Evolutionary conservation across 495 filamentous ascomycete species (phyloP).

Genomic region (Neurospora tetrasperma): DNA sequence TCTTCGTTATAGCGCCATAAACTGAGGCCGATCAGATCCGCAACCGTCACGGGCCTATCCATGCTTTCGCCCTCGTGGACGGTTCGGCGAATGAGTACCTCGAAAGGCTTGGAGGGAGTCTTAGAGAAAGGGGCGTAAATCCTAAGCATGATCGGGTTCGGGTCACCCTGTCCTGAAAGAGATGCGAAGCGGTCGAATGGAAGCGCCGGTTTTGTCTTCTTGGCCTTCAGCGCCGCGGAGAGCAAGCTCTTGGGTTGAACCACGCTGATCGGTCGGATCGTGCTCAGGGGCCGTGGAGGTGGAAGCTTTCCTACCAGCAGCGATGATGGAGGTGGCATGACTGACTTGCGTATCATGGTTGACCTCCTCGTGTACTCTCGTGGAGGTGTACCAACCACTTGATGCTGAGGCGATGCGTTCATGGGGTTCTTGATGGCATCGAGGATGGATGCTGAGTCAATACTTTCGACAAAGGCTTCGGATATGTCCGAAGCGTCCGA

Average conservation of each 20-base stretch:
- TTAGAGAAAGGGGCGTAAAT: constrained; percentile 81
- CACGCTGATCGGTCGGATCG: constrained; percentile 69
- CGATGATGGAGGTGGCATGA: constrained; percentile 42
- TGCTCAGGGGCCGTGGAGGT: constrained; percentile 85
- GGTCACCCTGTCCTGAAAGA: constrained; percentile 77
- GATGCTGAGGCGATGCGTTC: constrained; percentile 37
- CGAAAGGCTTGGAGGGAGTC: constrained; percentile 56
- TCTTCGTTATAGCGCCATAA: constrained; percentile 84
- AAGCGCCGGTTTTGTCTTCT: constrained; percentile 66
- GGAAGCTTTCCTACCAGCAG: constrained; percentile 63
- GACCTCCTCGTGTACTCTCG: constrained; percentile 40
- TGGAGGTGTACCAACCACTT: constrained; percentile 45
- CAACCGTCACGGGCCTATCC: constrained; percentile 62
- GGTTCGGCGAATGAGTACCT: constrained; percentile 68
- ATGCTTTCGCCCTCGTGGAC: constrained; percentile 55
- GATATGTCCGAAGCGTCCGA: constrained; percentile 42
- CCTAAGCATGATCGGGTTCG: constrained; percentile 70
- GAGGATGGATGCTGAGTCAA: constrained; percentile 44
- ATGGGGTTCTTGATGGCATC: constrained; percentile 38
- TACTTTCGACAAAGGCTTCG: constrained; percentile 42
- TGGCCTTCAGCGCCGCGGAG: constrained; percentile 60
- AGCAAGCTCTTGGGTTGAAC: constrained; percentile 67
- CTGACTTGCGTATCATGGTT: constrained; percentile 32
- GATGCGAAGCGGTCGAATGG: constrained; percentile 78
- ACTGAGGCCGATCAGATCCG: constrained; percentile 81